phyloP scores from a whole-genome alignment of 352 stramenopile species.

The Phytophthora tubulina region DNA sequence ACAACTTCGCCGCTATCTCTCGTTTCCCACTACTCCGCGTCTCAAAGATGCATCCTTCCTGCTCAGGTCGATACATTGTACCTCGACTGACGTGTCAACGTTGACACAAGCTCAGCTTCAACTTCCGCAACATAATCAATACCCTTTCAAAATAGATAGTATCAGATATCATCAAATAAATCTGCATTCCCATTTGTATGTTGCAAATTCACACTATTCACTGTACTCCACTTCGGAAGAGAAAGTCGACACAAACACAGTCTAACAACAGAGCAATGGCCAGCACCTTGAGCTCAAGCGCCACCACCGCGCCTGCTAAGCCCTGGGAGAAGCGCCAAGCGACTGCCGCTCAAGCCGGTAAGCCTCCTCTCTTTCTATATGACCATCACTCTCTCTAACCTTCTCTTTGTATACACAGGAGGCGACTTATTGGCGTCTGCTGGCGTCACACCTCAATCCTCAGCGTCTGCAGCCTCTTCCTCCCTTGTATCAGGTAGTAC shows the following conservation, averaged over 20 bases:
- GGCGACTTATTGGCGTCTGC: constrained; percentile 25
- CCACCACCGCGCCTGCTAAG: constrained; percentile 43
- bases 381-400: constrained; percentile 20
- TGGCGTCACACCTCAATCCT: constrained; percentile 27
- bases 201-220: constrained; percentile 1
- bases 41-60: background rate
- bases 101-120: constrained; percentile 19
- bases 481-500: constrained; percentile 10
- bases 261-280: constrained; percentile 22
- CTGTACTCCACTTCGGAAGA: constrained; percentile 14
- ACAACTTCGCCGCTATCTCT: no score
- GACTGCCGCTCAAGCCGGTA: constrained; percentile 40
- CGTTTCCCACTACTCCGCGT: no score
- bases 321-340: constrained; percentile 59
- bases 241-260: constrained; percentile 11
- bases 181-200: background rate
- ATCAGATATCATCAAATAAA: background rate
- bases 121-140: background rate
- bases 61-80: background rate
- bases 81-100: constrained; percentile 14
- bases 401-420: constrained; percentile 10
- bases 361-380: background rate
- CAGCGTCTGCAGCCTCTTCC: constrained; percentile 19
- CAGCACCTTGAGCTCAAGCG: constrained; percentile 39
- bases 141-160: background rate